phyloP scores from a whole-genome alignment of 129 eudicot genomes.

The Flaveria ramosissima region DNA sequence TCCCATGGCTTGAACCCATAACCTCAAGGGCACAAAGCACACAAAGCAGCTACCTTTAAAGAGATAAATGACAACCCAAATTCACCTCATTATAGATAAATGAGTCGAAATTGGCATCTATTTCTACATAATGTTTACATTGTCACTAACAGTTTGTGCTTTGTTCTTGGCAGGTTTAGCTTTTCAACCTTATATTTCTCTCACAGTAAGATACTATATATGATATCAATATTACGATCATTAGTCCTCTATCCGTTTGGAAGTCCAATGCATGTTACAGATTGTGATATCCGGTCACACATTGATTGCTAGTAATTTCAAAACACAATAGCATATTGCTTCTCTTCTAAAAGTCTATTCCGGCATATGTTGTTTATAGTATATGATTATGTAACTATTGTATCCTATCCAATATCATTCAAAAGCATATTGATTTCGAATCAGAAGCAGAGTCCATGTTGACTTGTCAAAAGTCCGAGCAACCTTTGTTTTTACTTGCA shows the following conservation, averaged over 20 bases:
- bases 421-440: not conserved
- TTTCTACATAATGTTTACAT: conserved; percentile 6
- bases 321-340: not conserved
- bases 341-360: not conserved
- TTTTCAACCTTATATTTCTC: conserved; percentile 69
- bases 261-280: not conserved
- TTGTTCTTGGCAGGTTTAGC: conserved; percentile 76
- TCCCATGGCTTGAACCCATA: too few relatives aligned
- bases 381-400: not conserved
- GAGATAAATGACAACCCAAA: not conserved
- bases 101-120: not conserved
- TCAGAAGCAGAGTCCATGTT: not conserved
- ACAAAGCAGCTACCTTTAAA: not conserved
- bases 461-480: conserved; percentile 15
- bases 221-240: not conserved
- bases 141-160: conserved; percentile 20
- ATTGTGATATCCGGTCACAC: not conserved
- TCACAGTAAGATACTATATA: conserved; percentile 65
- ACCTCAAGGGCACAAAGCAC: too few relatives aligned
- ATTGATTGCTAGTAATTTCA: not conserved
- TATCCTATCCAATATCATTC: not conserved
- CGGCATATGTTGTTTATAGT: not conserved
- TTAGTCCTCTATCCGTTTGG: not conserved
- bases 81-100: not conserved
- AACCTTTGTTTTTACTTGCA: not conserved